Base-by-base conservation (phyloP, 78 protist genomes). In the Capsaspora owczarzaki region DNA sequence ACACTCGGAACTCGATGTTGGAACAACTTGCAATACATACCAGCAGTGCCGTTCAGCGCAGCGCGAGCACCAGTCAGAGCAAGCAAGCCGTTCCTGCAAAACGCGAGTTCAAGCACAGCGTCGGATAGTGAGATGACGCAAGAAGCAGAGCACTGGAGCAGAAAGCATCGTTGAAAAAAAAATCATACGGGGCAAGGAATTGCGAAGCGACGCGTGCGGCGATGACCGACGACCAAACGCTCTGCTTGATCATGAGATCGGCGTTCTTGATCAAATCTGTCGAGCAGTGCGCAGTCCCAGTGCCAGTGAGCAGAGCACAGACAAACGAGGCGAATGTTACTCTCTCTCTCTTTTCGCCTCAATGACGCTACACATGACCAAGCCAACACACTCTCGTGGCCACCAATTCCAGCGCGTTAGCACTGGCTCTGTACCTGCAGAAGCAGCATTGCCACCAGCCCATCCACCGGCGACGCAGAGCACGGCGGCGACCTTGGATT, bases 401-500 rank as follows among this genome's bases (percentile, higher is more conserved):
- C 56, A 49, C 29, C n/a, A n/a, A n/a, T n/a, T n/a, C n/a, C n/a
- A n/a, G n/a, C n/a, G n/a, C n/a, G n/a, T n/a, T n/a, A n/a, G n/a
- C n/a, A n/a, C n/a, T n/a, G n/a, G n/a, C n/a, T n/a, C n/a, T n/a
- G n/a, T 29, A 47, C 61, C 79, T 5, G 16, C 61, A 10, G 79
- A 74, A 22, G 79, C 69, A 1, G 76, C 81, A 44, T 78, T 82
- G 43, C 86, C 87, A 23, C 85, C 90, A 44, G 85, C 87, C 91
- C 87, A 84, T 37, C 88, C 91, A 1, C 91, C 88, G 20, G 88
- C 87, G 6, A 84, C 86, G 82, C 82, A 79, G 46, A 83, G 27
- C 29, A 88, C 78, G 33, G 91, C 87, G 20, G 72, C 51, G 19
- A 84, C 38, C 82, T 83, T 78, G 35, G 3, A 3, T 20, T n/a